Conservation (phyloP, 1,284 basidiomycete species). For the Moesziomyces parantarcticus region DNA sequence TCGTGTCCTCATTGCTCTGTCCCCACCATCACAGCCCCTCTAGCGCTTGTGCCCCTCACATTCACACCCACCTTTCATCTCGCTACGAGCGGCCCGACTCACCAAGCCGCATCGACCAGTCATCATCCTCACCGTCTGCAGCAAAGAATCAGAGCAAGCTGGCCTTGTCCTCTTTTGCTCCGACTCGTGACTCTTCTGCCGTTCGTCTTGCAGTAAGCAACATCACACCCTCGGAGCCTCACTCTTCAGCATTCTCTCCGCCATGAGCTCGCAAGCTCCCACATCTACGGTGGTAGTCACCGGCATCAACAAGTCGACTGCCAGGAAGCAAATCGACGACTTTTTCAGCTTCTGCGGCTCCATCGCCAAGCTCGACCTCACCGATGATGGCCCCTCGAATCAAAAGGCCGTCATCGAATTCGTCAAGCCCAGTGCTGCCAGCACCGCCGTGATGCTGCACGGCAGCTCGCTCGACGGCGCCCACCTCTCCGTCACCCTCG, state of each 20-base stretch:
- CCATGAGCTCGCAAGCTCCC: constrained; percentile 24
- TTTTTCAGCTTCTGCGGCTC: constrained; percentile 63
- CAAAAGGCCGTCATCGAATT: constrained; percentile 46
- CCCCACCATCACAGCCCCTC: too few relatives aligned
- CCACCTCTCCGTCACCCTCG: constrained; percentile 41
- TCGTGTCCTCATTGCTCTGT: too few relatives aligned
- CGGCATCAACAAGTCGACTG: constrained; percentile 45
- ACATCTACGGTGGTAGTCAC: constrained; percentile 45
- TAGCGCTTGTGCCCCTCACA: too few relatives aligned
- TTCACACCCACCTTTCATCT: too few relatives aligned
- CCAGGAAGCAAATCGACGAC: constrained; percentile 56
- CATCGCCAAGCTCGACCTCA: constrained; percentile 42
- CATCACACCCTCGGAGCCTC: neutral
- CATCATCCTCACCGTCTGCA: neutral
- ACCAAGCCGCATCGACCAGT: too few relatives aligned
- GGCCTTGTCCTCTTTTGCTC: constrained; percentile 19
- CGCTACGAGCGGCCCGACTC: too few relatives aligned
- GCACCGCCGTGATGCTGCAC: constrained; percentile 57
- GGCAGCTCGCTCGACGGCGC: constrained; percentile 58
- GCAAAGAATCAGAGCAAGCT: constrained; percentile 23
- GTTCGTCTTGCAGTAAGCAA: neutral
- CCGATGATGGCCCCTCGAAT: constrained; percentile 27
- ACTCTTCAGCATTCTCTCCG: neutral
- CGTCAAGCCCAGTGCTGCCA: constrained; percentile 47
- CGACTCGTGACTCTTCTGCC: neutral